These are phyloP conservation scores for Colletotrichum echinochloae DNA, from an alignment of 2,329 filamentous ascomycete species.

Conservation along the genomic window DNA sequence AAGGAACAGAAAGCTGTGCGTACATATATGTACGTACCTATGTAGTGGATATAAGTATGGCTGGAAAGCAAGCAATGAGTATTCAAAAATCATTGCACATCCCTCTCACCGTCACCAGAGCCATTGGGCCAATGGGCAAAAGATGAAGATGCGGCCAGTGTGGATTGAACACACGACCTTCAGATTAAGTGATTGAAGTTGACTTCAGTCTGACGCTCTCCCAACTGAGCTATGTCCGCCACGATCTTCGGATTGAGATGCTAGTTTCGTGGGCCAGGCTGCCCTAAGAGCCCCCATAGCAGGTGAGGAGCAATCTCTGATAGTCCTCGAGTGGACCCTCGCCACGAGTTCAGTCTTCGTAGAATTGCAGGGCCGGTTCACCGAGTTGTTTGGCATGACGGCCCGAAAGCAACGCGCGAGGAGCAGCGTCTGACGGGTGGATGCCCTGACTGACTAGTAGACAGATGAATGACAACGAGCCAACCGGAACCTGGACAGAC, in stretches of 20 bases:
- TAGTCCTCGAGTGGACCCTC: not conserved
- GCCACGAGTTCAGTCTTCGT: not conserved
- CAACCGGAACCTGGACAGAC: not conserved
- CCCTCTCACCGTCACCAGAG: not conserved
- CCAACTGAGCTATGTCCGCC: constrained; percentile 41
- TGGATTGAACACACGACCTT: constrained; percentile 42
- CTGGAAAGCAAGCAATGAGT: not conserved
- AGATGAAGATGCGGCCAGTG: constrained; percentile 38
- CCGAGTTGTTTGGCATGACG: constrained; percentile 6
- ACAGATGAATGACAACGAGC: not conserved
- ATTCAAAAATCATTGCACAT: not conserved
- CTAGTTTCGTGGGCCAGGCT: fast-evolving
- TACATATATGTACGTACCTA: fast-evolving
- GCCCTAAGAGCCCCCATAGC: not conserved
- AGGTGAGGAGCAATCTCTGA: constrained; percentile 9
- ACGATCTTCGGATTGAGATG: constrained; percentile 20
- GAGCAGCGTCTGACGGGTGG: constrained; percentile 14
- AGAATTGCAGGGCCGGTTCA: not conserved
- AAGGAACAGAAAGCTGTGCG: not conserved
- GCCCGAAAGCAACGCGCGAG: not conserved
- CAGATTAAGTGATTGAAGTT: constrained; percentile 39
- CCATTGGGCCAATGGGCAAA: not conserved
- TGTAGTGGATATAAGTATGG: no score
- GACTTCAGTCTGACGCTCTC: constrained; percentile 40
- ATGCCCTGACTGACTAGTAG: constrained; percentile 13